Base-by-base conservation (phyloP, 2,329 filamentous ascomycete genomes). In the Coniochaeta sp. region DNA sequence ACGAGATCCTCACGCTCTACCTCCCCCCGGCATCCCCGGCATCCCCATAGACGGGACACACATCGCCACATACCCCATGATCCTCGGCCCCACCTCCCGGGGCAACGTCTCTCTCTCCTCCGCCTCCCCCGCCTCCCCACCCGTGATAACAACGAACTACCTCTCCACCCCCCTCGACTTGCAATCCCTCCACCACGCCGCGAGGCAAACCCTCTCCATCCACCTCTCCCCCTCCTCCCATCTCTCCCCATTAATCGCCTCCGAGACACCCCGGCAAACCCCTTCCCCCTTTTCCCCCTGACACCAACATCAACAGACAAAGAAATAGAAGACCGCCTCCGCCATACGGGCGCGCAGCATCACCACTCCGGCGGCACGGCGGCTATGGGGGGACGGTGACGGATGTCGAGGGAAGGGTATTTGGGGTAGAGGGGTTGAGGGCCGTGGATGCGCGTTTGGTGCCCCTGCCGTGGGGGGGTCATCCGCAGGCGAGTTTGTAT, bases 51-150 rank as follows among this genome's bases (percentile, higher is more conserved):
- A 52, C 16, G 47, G 49, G 8, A 33, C 51, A 13, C 47, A 48
- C 6, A 48, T 52, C 1, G 51, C 47, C 2, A 38, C 33, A n/a
- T 16, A 38, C 33, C 33, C 18, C 33, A 18, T 38, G 16, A 20
- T 38, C 33, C 66, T 38, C 33, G 33, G 33, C 18, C 33, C 33
- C 4, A 14, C 33, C 33, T 38, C 18, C 33, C 33, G 33, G 6
- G 61, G 77, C 3, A 69, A 61, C 3, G 60, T 77, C 0, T 10
- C 18, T 38, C 18, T 10, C 16, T 38, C 33, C 33, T 38, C 33
- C 9, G 14, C 22, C 6, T 54, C 48, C 35, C 53, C 56, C 4
- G 24, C 50, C 31, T 52, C 56, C 49, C 52, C 53, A 53, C 52
- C 57, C 16, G 54, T 57, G 49, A 48, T 57, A 18, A n/a, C n/a